Evolutionary conservation across 2,329 filamentous ascomycete species (phyloP).

Genomic region (Calonectria fujianensis): DNA sequence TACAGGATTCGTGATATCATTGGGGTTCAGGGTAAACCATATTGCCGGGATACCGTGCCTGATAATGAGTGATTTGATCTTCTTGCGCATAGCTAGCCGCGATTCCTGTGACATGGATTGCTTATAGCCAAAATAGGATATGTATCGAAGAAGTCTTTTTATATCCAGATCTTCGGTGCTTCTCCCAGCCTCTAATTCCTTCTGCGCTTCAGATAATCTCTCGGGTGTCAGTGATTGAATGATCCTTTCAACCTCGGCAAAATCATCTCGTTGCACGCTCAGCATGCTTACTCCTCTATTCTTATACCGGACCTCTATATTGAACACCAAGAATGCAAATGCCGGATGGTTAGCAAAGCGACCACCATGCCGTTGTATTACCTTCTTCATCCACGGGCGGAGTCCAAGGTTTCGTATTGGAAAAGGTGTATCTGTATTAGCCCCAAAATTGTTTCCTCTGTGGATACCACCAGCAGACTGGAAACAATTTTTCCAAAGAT

Average conservation of each 20-base stretch:
- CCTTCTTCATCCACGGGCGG: slow-evolving; percentile 11
- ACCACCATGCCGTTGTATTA: slow-evolving; percentile 16
- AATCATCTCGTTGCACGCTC: slow-evolving; percentile 5
- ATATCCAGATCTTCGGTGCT: slow-evolving; percentile 27
- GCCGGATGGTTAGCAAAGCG: slow-evolving; percentile 15
- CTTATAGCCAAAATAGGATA: slow-evolving; percentile 29
- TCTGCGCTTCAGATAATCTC: neutral
- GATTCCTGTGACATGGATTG: slow-evolving; percentile 31
- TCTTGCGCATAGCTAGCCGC: slow-evolving; percentile 20
- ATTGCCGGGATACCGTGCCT: slow-evolving; percentile 35
- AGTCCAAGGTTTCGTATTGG: slow-evolving; percentile 29
- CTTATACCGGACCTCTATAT: slow-evolving; percentile 17
- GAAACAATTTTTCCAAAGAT: slow-evolving; percentile 19
- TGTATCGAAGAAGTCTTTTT: slow-evolving; percentile 29
- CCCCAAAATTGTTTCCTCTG: neutral
- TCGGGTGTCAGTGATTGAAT: slow-evolving; percentile 18
- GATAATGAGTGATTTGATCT: slow-evolving; percentile 38
- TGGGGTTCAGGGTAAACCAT: slow-evolving; percentile 42
- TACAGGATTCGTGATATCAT: slow-evolving; percentile 34
- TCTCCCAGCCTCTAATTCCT: slow-evolving; percentile 20
- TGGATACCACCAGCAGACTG: neutral
- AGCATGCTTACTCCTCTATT: slow-evolving; percentile 31
- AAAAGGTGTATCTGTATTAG: neutral
- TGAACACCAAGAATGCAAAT: slow-evolving; percentile 32
- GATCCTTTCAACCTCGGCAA: slow-evolving; percentile 15